Percentiles rank a stretch among this genome's conserved stretches.
Conservation (phyloP, 2,329 filamentous ascomycete species). For the Graphium sp. region DNA sequence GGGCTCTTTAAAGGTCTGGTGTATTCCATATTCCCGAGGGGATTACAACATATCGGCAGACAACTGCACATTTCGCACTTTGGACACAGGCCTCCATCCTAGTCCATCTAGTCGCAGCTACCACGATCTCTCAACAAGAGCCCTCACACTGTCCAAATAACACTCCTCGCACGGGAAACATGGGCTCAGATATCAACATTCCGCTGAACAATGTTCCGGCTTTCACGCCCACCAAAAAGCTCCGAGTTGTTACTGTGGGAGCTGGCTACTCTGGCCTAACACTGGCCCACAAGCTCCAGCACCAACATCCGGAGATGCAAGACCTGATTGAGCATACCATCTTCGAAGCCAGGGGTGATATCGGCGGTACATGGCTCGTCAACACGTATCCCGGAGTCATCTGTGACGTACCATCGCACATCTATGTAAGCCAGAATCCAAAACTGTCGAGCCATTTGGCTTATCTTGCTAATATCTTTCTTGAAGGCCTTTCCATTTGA, state of each 20-base stretch:
- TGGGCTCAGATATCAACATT: too few relatives aligned
- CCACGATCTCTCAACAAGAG: too few relatives aligned
- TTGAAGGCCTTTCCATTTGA: slow-evolving; percentile 42
- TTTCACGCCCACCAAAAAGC: slow-evolving; percentile 11
- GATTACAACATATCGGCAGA: too few relatives aligned
- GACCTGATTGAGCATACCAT: slow-evolving; percentile 39
- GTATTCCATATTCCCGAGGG: too few relatives aligned
- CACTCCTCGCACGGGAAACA: too few relatives aligned
- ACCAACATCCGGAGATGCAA: slow-evolving; percentile 39
- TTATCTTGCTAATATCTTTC: neutral
- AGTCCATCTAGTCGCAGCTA: too few relatives aligned
- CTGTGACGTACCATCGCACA: slow-evolving; percentile 53
- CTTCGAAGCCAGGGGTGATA: slow-evolving; percentile 50
- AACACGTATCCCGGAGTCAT: slow-evolving; percentile 46
- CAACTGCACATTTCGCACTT: too few relatives aligned
- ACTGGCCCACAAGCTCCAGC: slow-evolving; percentile 46
- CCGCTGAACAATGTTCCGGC: slow-evolving; percentile 10
- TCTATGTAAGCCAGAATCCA: slow-evolving; percentile 26
- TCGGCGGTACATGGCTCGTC: slow-evolving; percentile 39
- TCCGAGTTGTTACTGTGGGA: slow-evolving; percentile 18
- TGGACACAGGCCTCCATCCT: too few relatives aligned
- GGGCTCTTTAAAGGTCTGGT: too few relatives aligned
- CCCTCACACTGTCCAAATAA: too few relatives aligned
- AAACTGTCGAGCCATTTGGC: too few relatives aligned
- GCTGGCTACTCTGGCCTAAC: slow-evolving; percentile 20